A percentile compares a stretch with the other conserved stretches of the same genome.
These are phyloP conservation scores for Crithidia fasciculata DNA, from an alignment of 208 protist species.

Conservation along the genomic window DNA sequence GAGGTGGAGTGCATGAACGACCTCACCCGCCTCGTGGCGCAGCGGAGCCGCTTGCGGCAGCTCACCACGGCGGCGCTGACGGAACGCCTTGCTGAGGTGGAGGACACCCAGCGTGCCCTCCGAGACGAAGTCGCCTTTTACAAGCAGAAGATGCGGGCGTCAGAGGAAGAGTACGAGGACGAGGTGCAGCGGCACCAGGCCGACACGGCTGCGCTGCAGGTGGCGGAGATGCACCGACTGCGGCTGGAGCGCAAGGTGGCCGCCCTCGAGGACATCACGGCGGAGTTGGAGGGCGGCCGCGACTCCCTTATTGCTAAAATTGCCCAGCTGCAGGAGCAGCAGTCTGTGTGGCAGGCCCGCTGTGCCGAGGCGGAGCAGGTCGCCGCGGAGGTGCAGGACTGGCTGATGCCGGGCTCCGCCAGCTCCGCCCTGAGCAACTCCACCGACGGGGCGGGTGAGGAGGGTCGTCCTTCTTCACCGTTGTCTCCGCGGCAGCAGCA, in stretches of 20 bases:
- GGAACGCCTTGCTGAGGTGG: constrained; percentile 28
- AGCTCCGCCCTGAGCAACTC: constrained; percentile 13
- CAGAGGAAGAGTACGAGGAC: constrained; percentile 35
- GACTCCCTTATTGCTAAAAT: constrained; percentile 56
- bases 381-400: constrained; percentile 33
- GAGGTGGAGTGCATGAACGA: constrained; percentile 34
- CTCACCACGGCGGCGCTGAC: constrained; percentile 1
- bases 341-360: constrained; percentile 28
- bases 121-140: constrained; percentile 37
- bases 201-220: constrained; percentile 34
- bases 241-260: constrained; percentile 47
- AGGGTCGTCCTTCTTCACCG: too few species aligned
- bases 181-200: constrained; percentile 27
- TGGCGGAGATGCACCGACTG: constrained; percentile 38
- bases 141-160: constrained; percentile 23
- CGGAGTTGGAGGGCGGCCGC: constrained; percentile 39
- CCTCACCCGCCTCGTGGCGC: constrained; percentile 21
- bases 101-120: constrained; percentile 15
- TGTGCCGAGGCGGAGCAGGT: constrained; percentile 37
- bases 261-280: constrained; percentile 30
- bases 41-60: constrained; percentile 21
- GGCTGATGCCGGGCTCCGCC: constrained; percentile 14
- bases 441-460: background rate
- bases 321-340: constrained; percentile 38
- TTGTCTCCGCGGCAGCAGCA: background rate